Conservation (phyloP, 352 stramenopile species). For the Chloridella minuta region DNA sequence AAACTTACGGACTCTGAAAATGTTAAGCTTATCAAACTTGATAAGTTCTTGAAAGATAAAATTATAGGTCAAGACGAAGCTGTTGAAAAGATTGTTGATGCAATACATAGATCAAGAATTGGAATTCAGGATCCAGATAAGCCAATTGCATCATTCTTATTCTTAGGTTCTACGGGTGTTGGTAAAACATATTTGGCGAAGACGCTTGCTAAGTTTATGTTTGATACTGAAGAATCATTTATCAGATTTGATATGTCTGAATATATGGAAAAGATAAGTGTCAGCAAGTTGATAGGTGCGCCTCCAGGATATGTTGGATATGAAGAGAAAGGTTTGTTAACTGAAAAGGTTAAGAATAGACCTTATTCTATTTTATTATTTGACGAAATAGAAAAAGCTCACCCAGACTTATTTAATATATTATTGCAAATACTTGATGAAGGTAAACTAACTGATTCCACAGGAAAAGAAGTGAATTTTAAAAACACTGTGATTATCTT, state of each 20-base stretch:
- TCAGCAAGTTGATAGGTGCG: constrained; percentile 53
- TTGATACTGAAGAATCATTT: constrained; percentile 68
- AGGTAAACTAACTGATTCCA: constrained; percentile 69
- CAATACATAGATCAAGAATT: too few relatives aligned
- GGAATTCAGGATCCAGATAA: too few relatives aligned
- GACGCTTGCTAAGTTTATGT: constrained; percentile 58
- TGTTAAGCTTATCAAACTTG: too few relatives aligned
- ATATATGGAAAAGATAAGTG: constrained; percentile 80
- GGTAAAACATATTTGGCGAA: constrained; percentile 76
- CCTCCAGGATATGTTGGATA: constrained; percentile 73
- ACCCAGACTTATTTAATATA: constrained; percentile 69
- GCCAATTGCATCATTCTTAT: constrained; percentile 68
- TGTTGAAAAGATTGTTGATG: too few relatives aligned
- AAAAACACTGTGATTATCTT: constrained; percentile 83
- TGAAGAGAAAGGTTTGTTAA: constrained; percentile 67
- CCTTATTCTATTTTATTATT: constrained; percentile 82
- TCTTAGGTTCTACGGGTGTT: constrained; percentile 65
- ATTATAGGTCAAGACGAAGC: too few relatives aligned
- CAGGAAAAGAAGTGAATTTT: constrained; percentile 72
- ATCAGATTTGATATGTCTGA: constrained; percentile 83
- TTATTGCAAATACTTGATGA: constrained; percentile 64
- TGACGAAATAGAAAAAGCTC: constrained; percentile 91
- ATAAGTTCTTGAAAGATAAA: too few relatives aligned
- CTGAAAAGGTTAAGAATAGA: constrained; percentile 47
- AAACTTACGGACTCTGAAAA: too few relatives aligned